Evolutionary conservation across 345 rosid species (phyloP).

Genomic region (Geranium rotundifolium): DNA sequence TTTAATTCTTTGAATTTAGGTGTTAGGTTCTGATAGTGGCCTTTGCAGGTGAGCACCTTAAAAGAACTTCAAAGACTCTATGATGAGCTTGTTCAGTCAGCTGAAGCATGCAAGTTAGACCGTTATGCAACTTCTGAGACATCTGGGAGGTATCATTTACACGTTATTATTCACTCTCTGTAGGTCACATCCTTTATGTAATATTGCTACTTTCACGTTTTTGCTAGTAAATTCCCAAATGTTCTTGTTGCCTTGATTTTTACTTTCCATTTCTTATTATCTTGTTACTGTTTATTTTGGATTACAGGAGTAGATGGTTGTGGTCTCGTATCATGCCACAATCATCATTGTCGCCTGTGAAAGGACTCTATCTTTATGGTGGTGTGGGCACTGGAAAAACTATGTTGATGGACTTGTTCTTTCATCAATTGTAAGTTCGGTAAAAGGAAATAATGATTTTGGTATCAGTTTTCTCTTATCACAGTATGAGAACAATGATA

Average conservation of each 20-base stretch:
- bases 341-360: slow-evolving; percentile 62
- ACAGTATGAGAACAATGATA: neutral
- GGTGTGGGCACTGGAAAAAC: slow-evolving; percentile 99
- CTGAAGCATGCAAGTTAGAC: slow-evolving; percentile 72
- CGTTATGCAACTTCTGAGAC: slow-evolving; percentile 83
- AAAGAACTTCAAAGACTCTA: slow-evolving; percentile 82
- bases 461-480: neutral
- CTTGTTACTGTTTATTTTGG: neutral
- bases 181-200: neutral
- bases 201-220: slow-evolving; percentile 1
- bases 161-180: neutral
- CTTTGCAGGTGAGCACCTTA: slow-evolving; percentile 60
- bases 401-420: slow-evolving; percentile 98
- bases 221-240: neutral
- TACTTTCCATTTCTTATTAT: neutral
- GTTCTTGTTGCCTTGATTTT: neutral
- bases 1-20: neutral
- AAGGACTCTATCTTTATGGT: slow-evolving; percentile 86
- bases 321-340: slow-evolving; percentile 88
- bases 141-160: slow-evolving; percentile 49
- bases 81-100: slow-evolving; percentile 71
- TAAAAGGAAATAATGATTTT: neutral
- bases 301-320: slow-evolving; percentile 83
- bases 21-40: slow-evolving; percentile 6
- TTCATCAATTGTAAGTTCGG: slow-evolving; percentile 58